Evolutionary conservation across 108 stramenopile species (phyloP), one percentile per base, ranked within the genome.

Genomic region (Discostella stelligeroides): DNA sequence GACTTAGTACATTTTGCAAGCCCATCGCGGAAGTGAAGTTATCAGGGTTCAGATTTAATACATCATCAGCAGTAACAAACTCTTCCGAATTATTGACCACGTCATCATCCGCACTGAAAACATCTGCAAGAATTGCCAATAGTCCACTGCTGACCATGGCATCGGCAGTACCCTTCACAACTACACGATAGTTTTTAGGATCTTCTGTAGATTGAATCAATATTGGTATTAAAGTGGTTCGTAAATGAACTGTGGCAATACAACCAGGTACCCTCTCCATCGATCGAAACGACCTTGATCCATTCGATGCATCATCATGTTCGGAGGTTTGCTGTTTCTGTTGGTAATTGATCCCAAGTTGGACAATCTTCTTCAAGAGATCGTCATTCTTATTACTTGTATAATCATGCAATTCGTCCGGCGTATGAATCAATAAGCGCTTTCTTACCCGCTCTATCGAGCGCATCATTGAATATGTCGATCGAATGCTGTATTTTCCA

Each of bases 61-160:
- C 64, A 47, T 87, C 74, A 34, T 72, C 68, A 1, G 79, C 70
- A 2, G 69, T 77, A 40, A 73, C 65, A 30, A 37, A 2, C 8
- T 66, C 15, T 24, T 71, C 51, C 7, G 53, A 7, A 18, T 7
- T 15, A n/a, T 15, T 2, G 12, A 1, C 29, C 15, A 6, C 49
- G 4, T 34, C 48, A 51, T 67, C 51, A 18, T 42, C 39, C 0
- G 11, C 67, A 20, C 75, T 15, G 28, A 84, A 64, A 9, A 66
- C 56, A 3, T 70, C 40, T 11, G 66, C 55, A 29, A 90, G 58
- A 13, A 87, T 17, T 7, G 79, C 75, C 70, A 94, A 50, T 17
- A 94, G 69, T 30, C 93, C 93, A 13, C 89, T 75, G 56, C 87
- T 86, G 7, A 92, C 42, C 67, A 92, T 63, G 15, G 93, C 89